Percentiles rank a stretch among this genome's conserved stretches.
Evolutionary conservation across 306 rosid species (phyloP).

Genomic region (Inga leiocalycina): DNA sequence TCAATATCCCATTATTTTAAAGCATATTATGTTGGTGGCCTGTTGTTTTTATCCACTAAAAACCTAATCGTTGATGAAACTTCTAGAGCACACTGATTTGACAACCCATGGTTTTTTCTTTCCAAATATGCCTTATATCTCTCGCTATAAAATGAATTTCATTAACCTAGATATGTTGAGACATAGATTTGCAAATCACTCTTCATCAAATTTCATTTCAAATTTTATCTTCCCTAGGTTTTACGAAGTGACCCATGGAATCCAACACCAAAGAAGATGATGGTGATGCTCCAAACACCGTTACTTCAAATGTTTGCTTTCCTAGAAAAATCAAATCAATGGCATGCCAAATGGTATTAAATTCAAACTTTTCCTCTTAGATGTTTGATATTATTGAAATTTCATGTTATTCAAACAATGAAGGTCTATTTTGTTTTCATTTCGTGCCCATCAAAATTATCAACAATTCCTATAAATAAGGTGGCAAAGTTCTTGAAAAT

Average conservation of each 20-base stretch:
- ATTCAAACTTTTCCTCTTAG: not conserved
- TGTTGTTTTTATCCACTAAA: no score
- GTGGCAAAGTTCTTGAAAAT: no score
- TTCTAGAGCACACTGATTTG: no score
- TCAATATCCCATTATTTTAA: not conserved
- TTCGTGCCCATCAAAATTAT: not conserved
- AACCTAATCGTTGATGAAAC: not conserved
- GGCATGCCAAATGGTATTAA: not conserved
- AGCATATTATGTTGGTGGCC: not conserved
- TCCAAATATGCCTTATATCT: no score
- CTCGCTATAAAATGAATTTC: not conserved
- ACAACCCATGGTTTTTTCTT: not conserved
- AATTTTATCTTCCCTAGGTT: not conserved
- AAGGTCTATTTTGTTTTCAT: not conserved
- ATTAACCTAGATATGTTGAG: not conserved
- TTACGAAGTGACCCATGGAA: not conserved
- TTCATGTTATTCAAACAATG: not conserved
- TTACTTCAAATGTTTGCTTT: not conserved
- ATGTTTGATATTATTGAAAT: not conserved
- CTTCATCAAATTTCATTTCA: not conserved
- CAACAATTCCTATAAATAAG: no score
- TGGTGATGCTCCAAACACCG: not conserved
- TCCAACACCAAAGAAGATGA: not conserved
- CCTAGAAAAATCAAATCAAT: not conserved
- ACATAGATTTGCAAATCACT: not conserved